Base-by-base conservation (phyloP, 2,329 filamentous ascomycete genomes). In the Trichoderma breve region DNA sequence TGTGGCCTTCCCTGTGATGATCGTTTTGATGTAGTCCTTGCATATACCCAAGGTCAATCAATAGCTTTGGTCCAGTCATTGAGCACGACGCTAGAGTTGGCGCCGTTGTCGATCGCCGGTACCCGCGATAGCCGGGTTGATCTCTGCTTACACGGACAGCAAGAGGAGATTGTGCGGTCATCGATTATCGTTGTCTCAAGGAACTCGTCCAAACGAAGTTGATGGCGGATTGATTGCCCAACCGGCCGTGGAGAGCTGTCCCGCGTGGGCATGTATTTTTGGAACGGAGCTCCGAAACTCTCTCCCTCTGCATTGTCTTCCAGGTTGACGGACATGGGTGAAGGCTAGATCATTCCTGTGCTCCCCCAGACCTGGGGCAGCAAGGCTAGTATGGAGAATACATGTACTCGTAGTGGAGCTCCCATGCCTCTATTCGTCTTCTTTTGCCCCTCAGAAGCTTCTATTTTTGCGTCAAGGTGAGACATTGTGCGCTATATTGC, bases 381-480 rank as follows among this genome's bases (percentile, higher is more conserved):
- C 14, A 43, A 28, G 34, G 34, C 60, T 62, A 12, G 58, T 9
- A 62, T 58, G 55, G 28, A n/a, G 53, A 18, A 4, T 2, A n/a
- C 34, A 36, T 36, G 34, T 36, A 18, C 8, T 30, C 6, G 18
- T 9, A n/a, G 61, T 63, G 36, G 61, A 62, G 58, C 21, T 39
- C 18, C 36, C 61, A 26, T 30, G 36, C 24, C 28, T 21, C 43
- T 51, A n/a, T 1, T 51, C 43, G 43, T 47, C 43, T 51, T 51
- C 43, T n/a, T 51, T 47, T 47, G 8, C 26, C 26, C 26, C 15
- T 30, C 32, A 15, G 61, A 64, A 47, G 61, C 61, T 47, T 47
- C 61, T 64, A 64, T 64, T 64, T 64, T 64, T 64, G 36, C 61
- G 15, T 51, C 36, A 30, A 9, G 8, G 36, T 64, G 61, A 64